Evolutionary conservation across 148 eudicot species (phyloP).

Genomic region (Euryodendron excelsum): DNA sequence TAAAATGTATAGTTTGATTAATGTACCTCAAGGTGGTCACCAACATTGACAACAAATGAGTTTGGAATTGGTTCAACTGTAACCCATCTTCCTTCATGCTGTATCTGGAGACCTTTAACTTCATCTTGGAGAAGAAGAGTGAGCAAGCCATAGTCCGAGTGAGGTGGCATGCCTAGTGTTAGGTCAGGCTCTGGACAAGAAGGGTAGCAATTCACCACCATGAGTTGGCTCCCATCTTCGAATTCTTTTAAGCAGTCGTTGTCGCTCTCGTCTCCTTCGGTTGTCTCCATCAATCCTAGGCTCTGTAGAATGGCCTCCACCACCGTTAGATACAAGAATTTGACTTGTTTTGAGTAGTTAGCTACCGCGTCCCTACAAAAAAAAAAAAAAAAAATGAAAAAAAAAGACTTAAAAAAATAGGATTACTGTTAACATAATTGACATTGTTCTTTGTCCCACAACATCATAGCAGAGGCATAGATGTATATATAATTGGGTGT

Average conservation of each 20-base stretch:
- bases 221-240: conserved; percentile 75
- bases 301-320: conserved; percentile 78
- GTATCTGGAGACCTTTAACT: conserved; percentile 74
- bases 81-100: conserved; percentile 55
- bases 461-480: no score
- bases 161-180: conserved; percentile 88
- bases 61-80: conserved; percentile 73
- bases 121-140: conserved; percentile 86
- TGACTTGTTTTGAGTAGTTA: conserved; percentile 51
- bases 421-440: neutral
- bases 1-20: neutral
- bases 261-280: neutral
- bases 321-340: conserved; percentile 47
- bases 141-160: conserved; percentile 87
- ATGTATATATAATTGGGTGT: no score
- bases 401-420: neutral
- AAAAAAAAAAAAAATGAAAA: neutral
- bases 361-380: conserved; percentile 49
- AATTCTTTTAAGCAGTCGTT: conserved; percentile 32
- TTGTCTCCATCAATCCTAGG: conserved; percentile 37
- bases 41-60: conserved; percentile 78
- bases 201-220: conserved; percentile 80
- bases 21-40: conserved; percentile 89
- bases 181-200: conserved; percentile 85
- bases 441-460: neutral